Conservation (phyloP, 495 filamentous ascomycete species). For the Patellaria atrata region DNA sequence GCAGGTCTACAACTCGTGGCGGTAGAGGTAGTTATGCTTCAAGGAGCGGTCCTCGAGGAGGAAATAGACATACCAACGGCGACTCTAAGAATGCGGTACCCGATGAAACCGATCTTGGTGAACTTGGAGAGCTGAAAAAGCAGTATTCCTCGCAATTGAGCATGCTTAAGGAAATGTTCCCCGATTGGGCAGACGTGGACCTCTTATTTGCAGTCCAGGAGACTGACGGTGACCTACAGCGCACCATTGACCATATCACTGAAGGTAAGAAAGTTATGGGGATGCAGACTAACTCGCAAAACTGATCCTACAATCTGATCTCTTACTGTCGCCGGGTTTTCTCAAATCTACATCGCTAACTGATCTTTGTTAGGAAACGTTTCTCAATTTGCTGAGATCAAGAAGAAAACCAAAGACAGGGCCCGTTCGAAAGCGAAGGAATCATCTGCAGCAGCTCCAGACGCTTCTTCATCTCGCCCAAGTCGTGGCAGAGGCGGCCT, state of each 20-base stretch:
- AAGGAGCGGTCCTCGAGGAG: slow-evolving; percentile 46
- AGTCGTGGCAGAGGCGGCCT: slow-evolving; percentile 50
- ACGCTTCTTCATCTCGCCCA: slow-evolving; percentile 42
- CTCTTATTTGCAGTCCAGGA: slow-evolving; percentile 83
- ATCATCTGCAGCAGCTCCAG: slow-evolving; percentile 32
- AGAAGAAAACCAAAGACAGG: slow-evolving; percentile 78
- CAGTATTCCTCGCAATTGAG: slow-evolving; percentile 60
- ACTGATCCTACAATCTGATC: no score
- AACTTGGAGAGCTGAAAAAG: slow-evolving; percentile 83
- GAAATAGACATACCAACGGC: slow-evolving; percentile 55
- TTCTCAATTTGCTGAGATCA: slow-evolving; percentile 89
- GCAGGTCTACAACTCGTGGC: slow-evolving; percentile 67
- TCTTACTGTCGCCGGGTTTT: neutral
- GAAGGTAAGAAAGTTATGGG: slow-evolving; percentile 76
- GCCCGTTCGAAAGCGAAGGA: slow-evolving; percentile 75
- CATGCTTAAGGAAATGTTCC: slow-evolving; percentile 78
- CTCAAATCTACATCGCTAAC: slow-evolving; percentile 7
- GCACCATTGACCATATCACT: slow-evolving; percentile 75
- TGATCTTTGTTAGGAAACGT: slow-evolving; percentile 49
- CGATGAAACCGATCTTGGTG: slow-evolving; percentile 60
- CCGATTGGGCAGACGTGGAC: slow-evolving; percentile 83
- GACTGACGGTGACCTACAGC: slow-evolving; percentile 73
- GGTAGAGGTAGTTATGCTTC: slow-evolving; percentile 65
- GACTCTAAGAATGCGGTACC: slow-evolving; percentile 35
- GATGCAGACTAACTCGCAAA: no score